These are phyloP conservation scores for Camellia granthamiana DNA, from an alignment of 148 eudicot species.

Conservation along the genomic window DNA sequence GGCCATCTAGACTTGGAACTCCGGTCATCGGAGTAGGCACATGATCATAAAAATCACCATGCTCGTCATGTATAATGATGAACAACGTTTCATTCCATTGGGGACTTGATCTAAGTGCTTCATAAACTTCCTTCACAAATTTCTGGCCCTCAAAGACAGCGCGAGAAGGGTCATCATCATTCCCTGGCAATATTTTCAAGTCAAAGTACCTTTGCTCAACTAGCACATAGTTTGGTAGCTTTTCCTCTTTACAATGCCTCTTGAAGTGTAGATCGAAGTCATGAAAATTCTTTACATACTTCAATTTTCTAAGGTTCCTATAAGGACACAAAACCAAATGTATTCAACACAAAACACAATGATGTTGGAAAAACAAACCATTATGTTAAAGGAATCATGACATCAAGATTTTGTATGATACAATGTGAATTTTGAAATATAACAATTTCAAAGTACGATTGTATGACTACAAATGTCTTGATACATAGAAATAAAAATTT, in stretches of 20 bases:
- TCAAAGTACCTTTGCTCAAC: constrained; percentile 63
- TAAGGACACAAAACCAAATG: neutral
- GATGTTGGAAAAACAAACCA: too few species aligned
- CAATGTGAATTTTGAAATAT: too few species aligned
- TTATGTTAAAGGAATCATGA: too few species aligned
- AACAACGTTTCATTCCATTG: constrained; percentile 50
- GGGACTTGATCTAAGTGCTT: constrained; percentile 47
- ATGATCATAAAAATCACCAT: constrained; percentile 54
- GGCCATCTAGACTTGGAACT: constrained; percentile 41
- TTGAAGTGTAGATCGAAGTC: constrained; percentile 59
- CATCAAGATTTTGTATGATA: too few species aligned
- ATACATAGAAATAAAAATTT: too few species aligned
- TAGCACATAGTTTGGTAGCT: constrained; percentile 70
- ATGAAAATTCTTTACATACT: constrained; percentile 55
- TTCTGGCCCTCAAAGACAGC: constrained; percentile 42
- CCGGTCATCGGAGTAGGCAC: constrained; percentile 43
- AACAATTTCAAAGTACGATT: too few species aligned
- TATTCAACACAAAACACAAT: too few species aligned
- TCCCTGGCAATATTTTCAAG: constrained; percentile 44
- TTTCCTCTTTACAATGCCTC: constrained; percentile 51
- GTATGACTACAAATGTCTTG: too few species aligned
- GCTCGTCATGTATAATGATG: constrained; percentile 39
- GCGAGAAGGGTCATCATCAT: constrained; percentile 71
- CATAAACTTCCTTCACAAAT: constrained; percentile 46
- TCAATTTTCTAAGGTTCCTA: constrained; percentile 63